Base-by-base conservation (phyloP, 257 asterid species). In the Nicotiana benthamiana region DNA sequence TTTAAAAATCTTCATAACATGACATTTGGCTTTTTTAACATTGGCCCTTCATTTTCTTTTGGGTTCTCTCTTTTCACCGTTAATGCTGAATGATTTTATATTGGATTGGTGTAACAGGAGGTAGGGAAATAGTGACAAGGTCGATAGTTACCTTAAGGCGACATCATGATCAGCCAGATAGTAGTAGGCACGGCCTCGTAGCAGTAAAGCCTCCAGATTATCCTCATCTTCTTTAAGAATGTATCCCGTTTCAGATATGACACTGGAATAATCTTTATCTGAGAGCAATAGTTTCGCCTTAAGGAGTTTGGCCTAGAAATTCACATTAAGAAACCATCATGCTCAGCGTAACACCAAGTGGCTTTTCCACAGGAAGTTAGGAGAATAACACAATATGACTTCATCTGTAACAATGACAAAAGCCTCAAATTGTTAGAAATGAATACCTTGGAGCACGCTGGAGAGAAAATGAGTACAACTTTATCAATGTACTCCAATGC, bases 151-250 rank as follows among this genome's bases (percentile, higher is more conserved):
- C 98, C 97, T 89, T 64, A 80, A 81, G 74, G 98, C 95, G 75
- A 95, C 93, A 84, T 95, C 98, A 83, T 95, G 98, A 87, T 95
- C 98, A 30, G 95, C 98, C 67, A 94, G 88, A 86, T 94, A 94
- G 86, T 92, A 93, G 86, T 94, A 94, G 62, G 97, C 97, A 83
- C 97, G 95, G 15, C 98, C 98, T 76, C 98, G 97, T 80, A 93
- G 89, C 48, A 95, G 90, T 88, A 95, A 89, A 46, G 97, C 98
- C 40, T 93, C 97, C 54, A 95, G 84, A 85, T 93, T 90, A 83
- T 90, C 88, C 77, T 95, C 98, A 20, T 92, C 93, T 83, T 95
- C 98, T 87, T 92, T 95, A 78, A 95, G 97, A 68, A 95, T 89
- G 87, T 80, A 92, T 63, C 98, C 98, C 4, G 98, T 4, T 87